Base-by-base conservation (phyloP, 2,329 filamentous ascomycete genomes). In the Beauveria sp. region DNA sequence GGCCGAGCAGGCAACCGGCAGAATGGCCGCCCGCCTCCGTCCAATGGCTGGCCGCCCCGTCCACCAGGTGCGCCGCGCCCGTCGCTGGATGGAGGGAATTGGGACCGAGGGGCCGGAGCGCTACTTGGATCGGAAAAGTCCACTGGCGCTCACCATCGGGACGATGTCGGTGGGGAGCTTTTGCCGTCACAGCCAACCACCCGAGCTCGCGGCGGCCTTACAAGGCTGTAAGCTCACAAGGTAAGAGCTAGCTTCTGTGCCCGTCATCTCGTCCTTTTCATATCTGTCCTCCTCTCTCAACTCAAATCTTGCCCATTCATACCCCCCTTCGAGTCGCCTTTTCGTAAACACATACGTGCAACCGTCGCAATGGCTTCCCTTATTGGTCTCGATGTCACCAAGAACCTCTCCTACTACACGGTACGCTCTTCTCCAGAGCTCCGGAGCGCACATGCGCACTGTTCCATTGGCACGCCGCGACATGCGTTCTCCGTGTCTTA, bases 321-420 rank as follows among this genome's bases (percentile, higher is more conserved):
- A 45, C 40, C 43, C 5, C 2, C 12, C 14, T 6, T 10, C 22
- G 9, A 54, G 22, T 45, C 16, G 2, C 26, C 20, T 40, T 16
- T 7, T 58, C 22, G 38, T 7, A 30, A 12, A 34, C 43, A 20
- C 24, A 28, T 28, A 6, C 47, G 46, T 8, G 14, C 34, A 14
- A 28, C 49, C 30, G 38, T 52, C 49, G 38, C 43, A n/a, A 49
- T 74, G 71, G 65, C 65, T 58, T 69, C 69, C 38, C 58, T 74
- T 38, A 57, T 74, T 38, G 69, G 72, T n/a, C 62, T 76, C 58
- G 69, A 74, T 47, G 62, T 74, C n/a, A 60, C 72, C 60, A 72
- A 67, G 62, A 75, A 75, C 65, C 68, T 64, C 43, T 63, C 60
- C 49, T 58, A 61, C 55, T 61, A 64, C 50, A 63, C 63, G 45